Percentiles rank a stretch among this genome's conserved stretches.
Conservation (phyloP, 2,329 filamentous ascomycete species). For the Xylariomycetidae sp. region DNA sequence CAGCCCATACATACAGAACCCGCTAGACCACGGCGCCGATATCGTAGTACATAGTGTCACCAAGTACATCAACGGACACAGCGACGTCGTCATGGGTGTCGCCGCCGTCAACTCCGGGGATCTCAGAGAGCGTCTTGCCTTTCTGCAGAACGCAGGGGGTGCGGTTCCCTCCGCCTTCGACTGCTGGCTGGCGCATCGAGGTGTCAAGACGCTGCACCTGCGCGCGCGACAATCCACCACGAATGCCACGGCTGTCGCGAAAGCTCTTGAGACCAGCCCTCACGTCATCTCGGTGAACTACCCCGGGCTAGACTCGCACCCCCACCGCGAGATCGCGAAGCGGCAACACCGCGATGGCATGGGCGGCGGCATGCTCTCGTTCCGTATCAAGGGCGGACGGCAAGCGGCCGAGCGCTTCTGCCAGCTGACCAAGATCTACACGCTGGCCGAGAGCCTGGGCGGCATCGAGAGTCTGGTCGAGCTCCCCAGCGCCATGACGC, state of each 20-base stretch:
- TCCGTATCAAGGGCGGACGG: slow-evolving; percentile 85
- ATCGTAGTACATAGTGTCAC: slow-evolving; percentile 96
- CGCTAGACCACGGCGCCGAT: slow-evolving; percentile 89
- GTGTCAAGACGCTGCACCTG: slow-evolving; percentile 93
- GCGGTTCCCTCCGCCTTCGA: slow-evolving; percentile 94
- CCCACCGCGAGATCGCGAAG: slow-evolving; percentile 75
- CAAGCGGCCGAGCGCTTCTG: slow-evolving; percentile 89
- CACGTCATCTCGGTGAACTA: slow-evolving; percentile 92
- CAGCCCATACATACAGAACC: slow-evolving; percentile 94
- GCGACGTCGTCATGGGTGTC: slow-evolving; percentile 95
- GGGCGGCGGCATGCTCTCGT: slow-evolving; percentile 96
- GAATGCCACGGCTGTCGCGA: slow-evolving; percentile 76
- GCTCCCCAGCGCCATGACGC: slow-evolving; percentile 93
- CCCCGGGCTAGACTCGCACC: slow-evolving; percentile 83
- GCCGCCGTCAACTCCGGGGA: slow-evolving; percentile 88
- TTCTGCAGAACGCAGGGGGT: slow-evolving; percentile 96
- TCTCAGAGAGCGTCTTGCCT: slow-evolving; percentile 71
- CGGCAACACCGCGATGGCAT: slow-evolving; percentile 93
- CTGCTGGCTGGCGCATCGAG: slow-evolving; percentile 95
- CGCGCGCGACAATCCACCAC: slow-evolving; percentile 78
- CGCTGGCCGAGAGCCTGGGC: slow-evolving; percentile 85
- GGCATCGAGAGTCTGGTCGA: slow-evolving; percentile 91
- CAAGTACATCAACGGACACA: slow-evolving; percentile 98
- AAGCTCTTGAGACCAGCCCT: slow-evolving; percentile 71
- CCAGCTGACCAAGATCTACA: slow-evolving; percentile 83